Percentiles rank a stretch among this genome's conserved stretches.
These are phyloP conservation scores for Rhizopogon sp. DNA, from an alignment of 768 basidiomycete species.

Conservation along the genomic window DNA sequence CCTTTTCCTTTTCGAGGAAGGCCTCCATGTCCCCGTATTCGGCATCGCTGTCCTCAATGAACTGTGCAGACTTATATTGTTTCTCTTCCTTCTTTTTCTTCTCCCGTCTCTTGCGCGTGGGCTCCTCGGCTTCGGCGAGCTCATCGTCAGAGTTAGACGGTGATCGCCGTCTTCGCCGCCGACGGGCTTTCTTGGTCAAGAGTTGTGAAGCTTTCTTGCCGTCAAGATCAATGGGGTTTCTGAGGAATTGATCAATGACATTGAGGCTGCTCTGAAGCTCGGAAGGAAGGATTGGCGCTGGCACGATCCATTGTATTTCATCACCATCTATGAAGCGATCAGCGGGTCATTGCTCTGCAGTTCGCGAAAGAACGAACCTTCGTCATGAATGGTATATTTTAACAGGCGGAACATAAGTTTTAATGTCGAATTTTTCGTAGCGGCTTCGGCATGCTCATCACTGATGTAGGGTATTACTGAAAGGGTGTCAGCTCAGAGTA, in stretches of 20 bases:
- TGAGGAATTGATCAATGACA: slow-evolving; percentile 81
- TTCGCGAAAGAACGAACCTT: slow-evolving; percentile 42
- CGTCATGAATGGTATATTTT: slow-evolving; percentile 61
- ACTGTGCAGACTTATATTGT: slow-evolving; percentile 83
- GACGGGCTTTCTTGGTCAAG: slow-evolving; percentile 55
- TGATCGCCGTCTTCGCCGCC: slow-evolving; percentile 48
- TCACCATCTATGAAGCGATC: slow-evolving; percentile 44
- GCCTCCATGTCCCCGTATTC: slow-evolving; percentile 77
- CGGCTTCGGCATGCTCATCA: slow-evolving; percentile 73
- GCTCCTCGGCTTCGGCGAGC: slow-evolving; percentile 29
- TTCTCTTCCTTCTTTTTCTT: slow-evolving; percentile 64
- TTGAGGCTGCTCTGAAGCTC: slow-evolving; percentile 64
- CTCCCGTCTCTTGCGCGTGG: slow-evolving; percentile 32
- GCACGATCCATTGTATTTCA: slow-evolving; percentile 83
- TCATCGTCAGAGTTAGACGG: slow-evolving; percentile 40
- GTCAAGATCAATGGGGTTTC: slow-evolving; percentile 72
- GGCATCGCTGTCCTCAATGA: slow-evolving; percentile 88
- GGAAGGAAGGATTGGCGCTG: slow-evolving; percentile 59
- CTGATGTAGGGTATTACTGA: slow-evolving; percentile 72
- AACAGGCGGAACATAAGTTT: slow-evolving; percentile 83
- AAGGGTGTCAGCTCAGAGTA: slow-evolving; percentile 2
- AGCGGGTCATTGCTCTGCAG: neutral
- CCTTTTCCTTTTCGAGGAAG: slow-evolving; percentile 76
- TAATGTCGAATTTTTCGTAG: slow-evolving; percentile 70
- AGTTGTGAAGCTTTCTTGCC: slow-evolving; percentile 73